Conservation (phyloP, 805 yeast genomes). For the Clavispora santaluciae region DNA sequence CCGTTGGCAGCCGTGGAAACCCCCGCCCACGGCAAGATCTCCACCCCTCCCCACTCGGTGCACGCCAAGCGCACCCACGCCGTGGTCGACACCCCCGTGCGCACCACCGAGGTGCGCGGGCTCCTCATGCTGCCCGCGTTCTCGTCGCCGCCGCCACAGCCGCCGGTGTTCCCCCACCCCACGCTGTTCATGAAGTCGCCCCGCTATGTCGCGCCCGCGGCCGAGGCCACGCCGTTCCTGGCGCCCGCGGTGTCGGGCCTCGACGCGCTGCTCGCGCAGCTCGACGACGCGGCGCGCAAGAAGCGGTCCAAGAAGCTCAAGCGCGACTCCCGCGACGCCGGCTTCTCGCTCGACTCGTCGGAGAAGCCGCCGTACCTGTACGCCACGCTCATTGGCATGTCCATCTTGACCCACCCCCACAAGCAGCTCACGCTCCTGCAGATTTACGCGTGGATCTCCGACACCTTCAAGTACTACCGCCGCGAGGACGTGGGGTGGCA, state of each 20-base stretch:
- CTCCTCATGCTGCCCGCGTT: slow-evolving; percentile 40
- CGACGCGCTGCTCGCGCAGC: not conserved
- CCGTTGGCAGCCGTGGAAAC: slow-evolving; percentile 19
- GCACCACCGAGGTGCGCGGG: slow-evolving; percentile 6
- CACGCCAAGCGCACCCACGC: slow-evolving; percentile 13
- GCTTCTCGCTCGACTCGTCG: slow-evolving; percentile 46
- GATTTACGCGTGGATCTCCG: slow-evolving; percentile 88
- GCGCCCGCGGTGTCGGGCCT: slow-evolving; percentile 31
- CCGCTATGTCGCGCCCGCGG: slow-evolving; percentile 4
- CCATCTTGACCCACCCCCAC: slow-evolving; percentile 73
- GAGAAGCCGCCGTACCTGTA: slow-evolving; percentile 91
- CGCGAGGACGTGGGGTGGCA: slow-evolving; percentile 95
- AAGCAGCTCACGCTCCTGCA: slow-evolving; percentile 47
- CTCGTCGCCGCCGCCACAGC: slow-evolving; percentile 41
- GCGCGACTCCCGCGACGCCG: slow-evolving; percentile 26
- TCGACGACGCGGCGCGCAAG: slow-evolving; percentile 7
- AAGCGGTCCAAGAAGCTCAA: slow-evolving; percentile 26
- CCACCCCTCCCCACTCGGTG: slow-evolving; percentile 35
- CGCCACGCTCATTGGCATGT: slow-evolving; percentile 91
- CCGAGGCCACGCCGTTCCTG: slow-evolving; percentile 24
- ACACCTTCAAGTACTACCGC: slow-evolving; percentile 76
- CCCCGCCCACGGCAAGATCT: slow-evolving; percentile 23
- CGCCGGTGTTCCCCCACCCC: slow-evolving; percentile 6
- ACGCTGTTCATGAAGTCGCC: not conserved
- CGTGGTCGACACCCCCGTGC: slow-evolving; percentile 18